Base-by-base conservation (phyloP, 768 basidiomycete genomes). In the Tubosaeta sp. region DNA sequence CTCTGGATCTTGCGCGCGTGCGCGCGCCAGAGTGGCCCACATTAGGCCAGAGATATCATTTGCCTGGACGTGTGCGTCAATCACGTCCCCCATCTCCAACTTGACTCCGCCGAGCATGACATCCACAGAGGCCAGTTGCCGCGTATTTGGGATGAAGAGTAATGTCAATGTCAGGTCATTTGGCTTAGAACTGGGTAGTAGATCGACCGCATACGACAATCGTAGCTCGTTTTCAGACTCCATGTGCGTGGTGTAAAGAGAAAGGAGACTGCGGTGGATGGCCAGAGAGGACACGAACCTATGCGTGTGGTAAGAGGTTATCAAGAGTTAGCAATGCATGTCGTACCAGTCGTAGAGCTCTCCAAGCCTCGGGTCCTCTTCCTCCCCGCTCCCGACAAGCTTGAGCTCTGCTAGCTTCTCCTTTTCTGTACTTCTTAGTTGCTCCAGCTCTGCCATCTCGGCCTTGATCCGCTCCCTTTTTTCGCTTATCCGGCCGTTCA, bases 201-300 rank as follows among this genome's bases (percentile, higher is more conserved):
- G 59, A 34, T 71, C 63, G 46, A 88, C 60, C 41, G 61, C 67
- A 65, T 93, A 94, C 9, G 79, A 79, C 39, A 94, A 73, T 25
- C 81, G 78, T 24, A 92, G 73, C 63, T 91, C 88, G 67, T 91
- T 90, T 52, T 90, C 87, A 1, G 89, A 83, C 24, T 75, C 76
- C 1, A 78, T 71, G 25, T 80, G 73, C 5, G 79, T 79, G 10
- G 81, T 78, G 48, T 79, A 71, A 55, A 93, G 76, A 39, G 77
- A 78, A 39, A 80, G 71, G 13, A 90, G 68, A 0, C 78, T 75
- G 21, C 78, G 80, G 53, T 94, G 87, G 7, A 90, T 68, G 3
- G 74, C 67, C 38, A 90, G 73, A 0, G 86, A 82, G 0, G 83
- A 81, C 4, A 81, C 83, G 57, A 84, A 86, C 88, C 91, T 91